Evolutionary conservation across 179 eudicot species (phyloP).

Genomic region (Gypsophila paniculata): DNA sequence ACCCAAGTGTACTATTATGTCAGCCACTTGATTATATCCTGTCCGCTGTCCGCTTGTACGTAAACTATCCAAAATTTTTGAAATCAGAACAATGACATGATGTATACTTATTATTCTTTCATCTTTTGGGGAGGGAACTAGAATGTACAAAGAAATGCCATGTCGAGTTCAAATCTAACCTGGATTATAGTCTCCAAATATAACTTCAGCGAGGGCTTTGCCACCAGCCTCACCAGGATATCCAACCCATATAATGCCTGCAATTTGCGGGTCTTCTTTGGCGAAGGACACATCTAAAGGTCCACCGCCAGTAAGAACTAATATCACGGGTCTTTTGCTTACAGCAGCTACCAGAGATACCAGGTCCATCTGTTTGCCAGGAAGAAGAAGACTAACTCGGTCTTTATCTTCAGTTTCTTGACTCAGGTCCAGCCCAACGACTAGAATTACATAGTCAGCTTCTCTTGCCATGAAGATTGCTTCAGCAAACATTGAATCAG

Average conservation of each 20-base stretch:
- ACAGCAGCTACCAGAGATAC: conserved; percentile 37
- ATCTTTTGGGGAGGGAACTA: background rate
- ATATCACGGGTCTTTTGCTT: conserved; percentile 35
- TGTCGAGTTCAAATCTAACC: conserved; percentile 27
- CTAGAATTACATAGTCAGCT: conserved; percentile 70
- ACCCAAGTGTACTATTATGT: too few species aligned
- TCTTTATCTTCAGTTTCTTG: conserved; percentile 53
- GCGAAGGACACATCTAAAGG: conserved; percentile 47
- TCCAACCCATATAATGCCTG: conserved; percentile 49
- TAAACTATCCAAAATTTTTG: background rate
- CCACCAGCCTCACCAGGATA: conserved; percentile 55
- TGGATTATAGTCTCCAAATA: conserved; percentile 47
- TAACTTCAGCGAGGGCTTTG: conserved; percentile 36
- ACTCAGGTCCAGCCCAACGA: conserved; percentile 45
- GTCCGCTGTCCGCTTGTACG: too few species aligned
- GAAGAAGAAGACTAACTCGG: conserved; percentile 43
- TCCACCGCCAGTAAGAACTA: conserved; percentile 50
- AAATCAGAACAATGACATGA: background rate
- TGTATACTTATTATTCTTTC: too few species aligned
- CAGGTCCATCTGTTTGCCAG: conserved; percentile 50
- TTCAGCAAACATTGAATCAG: conserved; percentile 46
- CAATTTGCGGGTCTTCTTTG: conserved; percentile 33
- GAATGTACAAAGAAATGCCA: background rate
- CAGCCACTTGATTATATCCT: too few species aligned
- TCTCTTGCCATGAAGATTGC: conserved; percentile 54